Base-by-base conservation (phyloP, 805 yeast genomes). In the Metschnikowia lachancei region DNA sequence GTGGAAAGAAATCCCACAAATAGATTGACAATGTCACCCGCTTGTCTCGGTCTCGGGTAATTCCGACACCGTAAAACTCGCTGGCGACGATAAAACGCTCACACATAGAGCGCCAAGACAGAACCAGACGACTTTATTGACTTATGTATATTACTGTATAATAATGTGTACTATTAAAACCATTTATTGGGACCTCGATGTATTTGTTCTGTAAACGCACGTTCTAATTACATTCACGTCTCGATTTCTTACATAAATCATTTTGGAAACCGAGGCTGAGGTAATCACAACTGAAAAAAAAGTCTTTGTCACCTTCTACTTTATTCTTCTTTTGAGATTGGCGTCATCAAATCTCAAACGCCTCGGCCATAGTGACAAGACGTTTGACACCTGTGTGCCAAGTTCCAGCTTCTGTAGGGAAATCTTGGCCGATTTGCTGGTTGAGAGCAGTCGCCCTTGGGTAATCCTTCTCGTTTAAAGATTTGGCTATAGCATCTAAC, bases 331-430 rank as follows among this genome's bases (percentile, higher is more conserved):
- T 4, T 4, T 8, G 24, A 22, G 24, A 22, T 22, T 22, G 4
- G 6, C 6, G 11, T 35, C 37, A 37, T 29, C 19, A 45, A 13
- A 45, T 31, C 30, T 45, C 53, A 20, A 53, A 53, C 7, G 73
- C 76, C 52, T 72, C 75, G 3, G 73, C 80, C 78, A 94, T 87
- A 52, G 84, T 85, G 51, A 92, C 81, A 52, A 94, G 76, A 56
- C 97, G 81, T 66, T 85, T 89, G 39, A 94, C 84, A 57, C 99
- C 99, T 28, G 86, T 80, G 70, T 86, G 80, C 99, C 99, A 94
- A 58, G 85, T 82, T 12, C 96, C 97, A 53, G 85, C 80, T 64
- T 91, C 95, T 19, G 77, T 80, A 19, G 83, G 76, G 51, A 79
- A 76, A 31, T 78, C 76, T 7, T 88, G 76, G 18, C 85, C 78